These are phyloP conservation scores for Dryadomyces quercus-mongolicae DNA, from an alignment of 2,329 filamentous ascomycete genomes.

Conservation along the genomic window DNA sequence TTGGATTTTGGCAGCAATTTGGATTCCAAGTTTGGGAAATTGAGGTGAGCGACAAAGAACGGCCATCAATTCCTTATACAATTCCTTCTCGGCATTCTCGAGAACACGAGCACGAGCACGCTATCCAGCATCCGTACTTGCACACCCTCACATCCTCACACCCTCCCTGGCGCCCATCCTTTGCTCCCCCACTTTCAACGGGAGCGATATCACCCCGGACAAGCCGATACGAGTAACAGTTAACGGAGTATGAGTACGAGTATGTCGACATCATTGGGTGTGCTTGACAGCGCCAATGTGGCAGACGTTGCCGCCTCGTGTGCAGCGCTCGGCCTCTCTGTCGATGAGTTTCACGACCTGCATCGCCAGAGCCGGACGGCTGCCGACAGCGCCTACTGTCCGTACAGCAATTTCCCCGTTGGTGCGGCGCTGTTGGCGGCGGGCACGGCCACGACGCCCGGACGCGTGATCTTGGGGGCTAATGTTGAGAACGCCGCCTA, in stretches of 20 bases:
- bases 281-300: constrained; percentile 15
- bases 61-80: too few species aligned
- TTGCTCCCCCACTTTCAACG: too few species aligned
- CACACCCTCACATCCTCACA: too few species aligned
- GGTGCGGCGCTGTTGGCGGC: constrained; percentile 61
- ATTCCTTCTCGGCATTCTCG: too few species aligned
- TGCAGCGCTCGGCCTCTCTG: constrained; percentile 37
- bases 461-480: constrained; percentile 51
- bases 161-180: too few species aligned
- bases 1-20: too few species aligned
- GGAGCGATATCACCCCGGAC: too few species aligned
- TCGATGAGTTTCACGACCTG: constrained; percentile 52
- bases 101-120: too few species aligned
- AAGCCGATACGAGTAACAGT: too few species aligned
- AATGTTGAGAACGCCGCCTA: constrained; percentile 92
- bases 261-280: constrained; percentile 9
- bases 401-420: constrained; percentile 86
- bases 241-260: neutral
- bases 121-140: too few species aligned
- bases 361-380: constrained; percentile 53
- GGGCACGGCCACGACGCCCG: constrained; percentile 10
- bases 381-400: constrained; percentile 76
- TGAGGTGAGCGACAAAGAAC: too few species aligned
- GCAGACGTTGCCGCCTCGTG: constrained; percentile 20
- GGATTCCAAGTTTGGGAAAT: too few species aligned